Conservation (phyloP, 441 rosid genomes). For the Adansonia grandidieri region DNA sequence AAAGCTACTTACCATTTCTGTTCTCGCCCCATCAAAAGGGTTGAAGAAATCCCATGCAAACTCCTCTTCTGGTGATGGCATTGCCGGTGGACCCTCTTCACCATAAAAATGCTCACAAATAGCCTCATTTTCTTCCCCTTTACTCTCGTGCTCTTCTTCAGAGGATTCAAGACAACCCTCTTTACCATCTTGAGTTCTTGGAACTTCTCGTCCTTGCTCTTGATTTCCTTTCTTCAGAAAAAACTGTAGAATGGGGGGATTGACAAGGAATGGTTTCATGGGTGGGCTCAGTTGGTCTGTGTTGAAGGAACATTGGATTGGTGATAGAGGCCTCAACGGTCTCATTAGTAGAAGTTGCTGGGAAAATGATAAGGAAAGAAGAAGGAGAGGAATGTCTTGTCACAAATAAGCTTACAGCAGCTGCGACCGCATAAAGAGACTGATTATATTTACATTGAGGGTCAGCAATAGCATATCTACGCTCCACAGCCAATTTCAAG, state of each 20-base stretch:
- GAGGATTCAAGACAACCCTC: conserved; percentile 15
- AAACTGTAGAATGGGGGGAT: conserved; percentile 16
- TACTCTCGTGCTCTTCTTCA: conserved; percentile 19
- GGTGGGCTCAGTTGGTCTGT: conserved; percentile 37
- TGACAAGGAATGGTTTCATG: conserved; percentile 32
- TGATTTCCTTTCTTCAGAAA: not conserved
- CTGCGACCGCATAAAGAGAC: conserved; percentile 48
- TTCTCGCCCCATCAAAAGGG: conserved; percentile 45
- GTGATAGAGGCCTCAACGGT: conserved; percentile 22
- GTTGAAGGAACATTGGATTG: conserved; percentile 39
- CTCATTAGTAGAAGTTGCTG: conserved; percentile 27
- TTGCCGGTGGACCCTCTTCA: conserved; percentile 34
- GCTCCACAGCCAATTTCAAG: conserved; percentile 50
- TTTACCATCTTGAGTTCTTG: conserved; percentile 17
- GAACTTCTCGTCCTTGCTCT: conserved; percentile 11
- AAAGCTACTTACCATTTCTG: conserved; percentile 36
- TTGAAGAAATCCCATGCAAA: conserved; percentile 61
- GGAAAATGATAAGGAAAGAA: conserved; percentile 50
- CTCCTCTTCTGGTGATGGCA: conserved; percentile 37
- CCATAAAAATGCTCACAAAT: conserved; percentile 49
- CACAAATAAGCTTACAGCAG: conserved; percentile 53
- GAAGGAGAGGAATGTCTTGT: conserved; percentile 52
- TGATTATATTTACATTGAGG: conserved; percentile 58
- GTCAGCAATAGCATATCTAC: conserved; percentile 52
- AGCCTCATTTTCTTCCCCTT: conserved; percentile 33